Conservation (phyloP, 2,329 filamentous ascomycete genomes). For the Cercospora sp. region DNA sequence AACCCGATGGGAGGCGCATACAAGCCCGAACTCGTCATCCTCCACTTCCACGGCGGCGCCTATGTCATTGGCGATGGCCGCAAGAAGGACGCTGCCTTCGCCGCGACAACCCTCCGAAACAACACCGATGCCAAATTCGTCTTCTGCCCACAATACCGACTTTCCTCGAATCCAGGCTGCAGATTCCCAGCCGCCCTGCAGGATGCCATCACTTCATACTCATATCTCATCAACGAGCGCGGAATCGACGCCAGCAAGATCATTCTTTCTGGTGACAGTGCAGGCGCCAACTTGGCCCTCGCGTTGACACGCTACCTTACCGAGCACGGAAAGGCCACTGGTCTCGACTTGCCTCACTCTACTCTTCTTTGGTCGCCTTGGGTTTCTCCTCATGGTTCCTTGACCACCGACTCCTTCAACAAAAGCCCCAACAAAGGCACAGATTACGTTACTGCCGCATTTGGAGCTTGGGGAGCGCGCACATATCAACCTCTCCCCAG, state of each 20-base stretch:
- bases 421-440: constrained; percentile 40
- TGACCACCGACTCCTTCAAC: constrained; percentile 32
- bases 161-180: constrained; percentile 47
- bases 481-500: constrained; percentile 37
- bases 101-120: constrained; percentile 40
- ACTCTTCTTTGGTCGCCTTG: constrained; percentile 50
- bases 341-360: constrained; percentile 41
- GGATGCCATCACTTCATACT: constrained; percentile 51
- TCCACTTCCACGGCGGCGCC: constrained; percentile 55
- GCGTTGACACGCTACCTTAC: constrained; percentile 50
- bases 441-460: constrained; percentile 46
- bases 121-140: constrained; percentile 42
- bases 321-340: constrained; percentile 42
- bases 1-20: constrained; percentile 17
- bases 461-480: constrained; percentile 48
- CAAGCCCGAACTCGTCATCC: constrained; percentile 40
- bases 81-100: constrained; percentile 39
- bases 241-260: constrained; percentile 46
- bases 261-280: constrained; percentile 52
- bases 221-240: constrained; percentile 48
- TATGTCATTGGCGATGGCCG: constrained; percentile 50
- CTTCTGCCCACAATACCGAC: constrained; percentile 52
- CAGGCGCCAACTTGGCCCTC: constrained; percentile 52
- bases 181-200: constrained; percentile 55
- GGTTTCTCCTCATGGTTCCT: constrained; percentile 42